Base-by-base conservation (phyloP, 2,329 filamentous ascomycete species). In the Coniochaeta sp. region DNA sequence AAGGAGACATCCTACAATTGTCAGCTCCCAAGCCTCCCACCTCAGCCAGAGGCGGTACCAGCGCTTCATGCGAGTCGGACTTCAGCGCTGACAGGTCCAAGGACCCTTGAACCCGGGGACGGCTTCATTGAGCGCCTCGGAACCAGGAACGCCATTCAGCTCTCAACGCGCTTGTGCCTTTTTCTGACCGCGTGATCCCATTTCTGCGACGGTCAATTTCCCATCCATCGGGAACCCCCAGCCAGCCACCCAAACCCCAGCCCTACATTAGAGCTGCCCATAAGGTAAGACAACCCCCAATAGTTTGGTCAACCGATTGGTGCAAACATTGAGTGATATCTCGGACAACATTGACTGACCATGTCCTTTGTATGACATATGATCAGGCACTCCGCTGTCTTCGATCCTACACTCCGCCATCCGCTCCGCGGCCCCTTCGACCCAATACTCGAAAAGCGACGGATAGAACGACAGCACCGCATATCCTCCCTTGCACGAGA, bases 111-210 rank as follows among this genome's bases (percentile, higher is more conserved):
- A 10, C 18, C 16, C 18, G 33, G 13, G 33, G 26, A 22, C 38
- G 38, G 38, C 38, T 42, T 42, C 26, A 42, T 42, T 16, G 38
- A 42, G 26, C 38, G 20, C 22, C 38, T 42, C 18, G 20, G 38
- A 14, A 18, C 38, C 38, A 26, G 20, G 38, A 24, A 24, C 4
- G 30, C 24, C 18, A 26, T 48, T 48, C 45, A 48, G 45, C 45
- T 48, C 45, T 31, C 13, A 14, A 30, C 28, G 26, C 8, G 18
- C 14, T 26, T 35, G 32, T 33, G 24, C 31, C 48, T 27, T 50
- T 50, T 50, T 28, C 22, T 42, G 48, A 24, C 48, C 48, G 48
- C 48, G 48, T 50, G 48, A 50, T 40, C 48, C 13, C 18, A 26
- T 42, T n/a, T n/a, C 31, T 42, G 48, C 48, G 33, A 35, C 20